Evolutionary conservation across 2,329 filamentous ascomycete species (phyloP).

Genomic region (Ophiocordyceps camponoti-rufipedis): DNA sequence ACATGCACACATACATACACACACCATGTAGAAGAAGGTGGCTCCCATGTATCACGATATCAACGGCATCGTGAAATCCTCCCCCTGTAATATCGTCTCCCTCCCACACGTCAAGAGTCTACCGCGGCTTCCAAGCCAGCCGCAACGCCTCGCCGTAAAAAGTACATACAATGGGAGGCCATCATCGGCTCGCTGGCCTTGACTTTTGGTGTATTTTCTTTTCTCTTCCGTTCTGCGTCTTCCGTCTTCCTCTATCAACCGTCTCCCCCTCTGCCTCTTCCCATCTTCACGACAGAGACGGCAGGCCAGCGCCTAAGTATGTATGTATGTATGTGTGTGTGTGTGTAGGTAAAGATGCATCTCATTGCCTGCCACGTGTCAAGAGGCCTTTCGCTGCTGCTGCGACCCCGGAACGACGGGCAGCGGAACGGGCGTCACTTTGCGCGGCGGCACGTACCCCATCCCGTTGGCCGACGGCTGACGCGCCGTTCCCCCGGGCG

Average conservation of each 20-base stretch:
- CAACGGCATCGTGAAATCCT: background rate
- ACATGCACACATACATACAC: no score
- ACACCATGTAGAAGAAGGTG: no score
- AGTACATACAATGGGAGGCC: background rate
- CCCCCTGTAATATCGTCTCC: background rate
- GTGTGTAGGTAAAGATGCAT: no score
- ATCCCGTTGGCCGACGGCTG: slow-evolving; percentile 17
- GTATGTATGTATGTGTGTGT: no score
- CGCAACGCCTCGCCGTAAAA: slow-evolving; percentile 1
- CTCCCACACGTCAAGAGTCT: background rate
- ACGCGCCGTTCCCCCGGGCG: slow-evolving; percentile 6
- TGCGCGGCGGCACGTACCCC: slow-evolving; percentile 15
- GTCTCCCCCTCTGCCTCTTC: no score
- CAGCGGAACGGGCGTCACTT: slow-evolving; percentile 25
- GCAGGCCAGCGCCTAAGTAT: background rate
- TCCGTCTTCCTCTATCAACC: no score
- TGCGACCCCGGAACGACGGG: slow-evolving; percentile 22
- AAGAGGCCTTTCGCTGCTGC: slow-evolving; percentile 1
- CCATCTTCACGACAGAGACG: no score
- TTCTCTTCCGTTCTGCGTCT: background rate
- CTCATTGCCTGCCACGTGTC: no score
- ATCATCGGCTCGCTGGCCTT: background rate
- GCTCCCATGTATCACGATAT: no score
- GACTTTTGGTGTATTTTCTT: background rate
- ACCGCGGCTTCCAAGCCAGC: background rate